Evolutionary conservation across 2,329 filamentous ascomycete species (phyloP), one percentile per base, ranked within the genome.

Genomic region (Orbilia quercus): DNA sequence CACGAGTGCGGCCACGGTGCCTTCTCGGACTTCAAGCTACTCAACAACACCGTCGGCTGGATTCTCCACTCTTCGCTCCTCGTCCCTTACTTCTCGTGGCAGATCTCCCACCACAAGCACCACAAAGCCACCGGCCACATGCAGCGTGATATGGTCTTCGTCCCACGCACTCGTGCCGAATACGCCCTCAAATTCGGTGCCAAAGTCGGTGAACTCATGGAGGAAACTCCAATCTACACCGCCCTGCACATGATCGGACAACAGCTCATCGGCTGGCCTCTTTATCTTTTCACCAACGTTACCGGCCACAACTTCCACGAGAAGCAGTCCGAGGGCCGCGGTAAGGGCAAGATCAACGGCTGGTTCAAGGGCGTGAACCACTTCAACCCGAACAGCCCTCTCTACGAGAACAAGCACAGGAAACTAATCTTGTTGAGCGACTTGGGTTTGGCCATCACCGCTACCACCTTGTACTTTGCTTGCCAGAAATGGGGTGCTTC

Each of bases 1-100:
- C 95, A 99, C 83, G 95, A 99, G 85, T 99, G 95, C 81, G 95
- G 95, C 77, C 95, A 99, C 83, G 91, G 95, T 82, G 90, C 95
- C 74, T 98, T 99, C 85, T 98, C 95, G 45, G 84, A 91, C n/a
- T 97, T 91, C 79, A 94, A 91, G 84, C 84, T 88, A 9, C 82
- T 97, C 80, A 98, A 98, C 84, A 92, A 98, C 82, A 87, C 91
- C 23, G 92, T 95, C 69, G 94, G 94, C 79, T 97, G 91, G 91
- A 82, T 96, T 80, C 87, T 91, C 78, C 94, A 98, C 84, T 96
- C 93, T 38, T 82, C 88, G 47, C 88, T 97, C 40, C 85, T 97
- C 65, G 94, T 99, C 53, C 95, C 95, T 20, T 99, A 98, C 85
- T 99, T 97, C 85, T 96, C 92, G 80, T 99, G 95, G 95, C 96